phyloP scores from a whole-genome alignment of 1,284 basidiomycete species.

The Entoloma clypeatum region DNA sequence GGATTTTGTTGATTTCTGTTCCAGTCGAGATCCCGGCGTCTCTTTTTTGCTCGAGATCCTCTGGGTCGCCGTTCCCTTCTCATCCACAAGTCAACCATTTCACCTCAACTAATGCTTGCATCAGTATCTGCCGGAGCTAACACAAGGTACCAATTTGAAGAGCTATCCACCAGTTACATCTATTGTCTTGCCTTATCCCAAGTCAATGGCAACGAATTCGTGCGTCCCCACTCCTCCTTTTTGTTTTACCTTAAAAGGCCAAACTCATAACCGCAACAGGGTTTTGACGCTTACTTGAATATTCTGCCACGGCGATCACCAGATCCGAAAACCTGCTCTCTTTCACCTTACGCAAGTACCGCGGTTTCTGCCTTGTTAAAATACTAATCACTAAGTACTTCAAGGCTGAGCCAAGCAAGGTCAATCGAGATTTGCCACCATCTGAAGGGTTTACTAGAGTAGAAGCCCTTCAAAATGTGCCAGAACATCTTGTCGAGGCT shows the following conservation, averaged over 20 bases:
- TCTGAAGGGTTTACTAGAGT: slow-evolving; percentile 37
- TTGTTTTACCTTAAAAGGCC: not conserved
- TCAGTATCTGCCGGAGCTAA: slow-evolving; percentile 60
- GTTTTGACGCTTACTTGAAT: slow-evolving; percentile 5
- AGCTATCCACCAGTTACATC: slow-evolving; percentile 59
- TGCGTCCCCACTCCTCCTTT: no score
- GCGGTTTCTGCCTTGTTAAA: not conserved
- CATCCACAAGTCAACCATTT: slow-evolving; percentile 50
- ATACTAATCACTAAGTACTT: slow-evolving; percentile 1
- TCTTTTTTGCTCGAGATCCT: slow-evolving; percentile 87
- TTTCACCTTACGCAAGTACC: slow-evolving; percentile 25
- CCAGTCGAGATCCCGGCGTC: slow-evolving; percentile 41
- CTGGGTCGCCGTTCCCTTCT: slow-evolving; percentile 89
- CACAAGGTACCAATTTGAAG: slow-evolving; percentile 48
- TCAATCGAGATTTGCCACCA: slow-evolving; percentile 50
- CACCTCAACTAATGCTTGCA: slow-evolving; percentile 57
- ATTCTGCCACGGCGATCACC: slow-evolving; percentile 26
- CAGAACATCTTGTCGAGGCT: slow-evolving; percentile 39
- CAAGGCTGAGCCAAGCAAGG: slow-evolving; percentile 43
- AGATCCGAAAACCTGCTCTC: slow-evolving; percentile 4
- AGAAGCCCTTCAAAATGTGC: slow-evolving; percentile 40
- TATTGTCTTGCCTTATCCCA: slow-evolving; percentile 46
- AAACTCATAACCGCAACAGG: slow-evolving; percentile 6
- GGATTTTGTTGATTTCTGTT: slow-evolving; percentile 7
- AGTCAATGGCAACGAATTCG: not conserved